Evolutionary conservation across 441 rosid species (phyloP).

Genomic region (Syzygium syzygioides): DNA sequence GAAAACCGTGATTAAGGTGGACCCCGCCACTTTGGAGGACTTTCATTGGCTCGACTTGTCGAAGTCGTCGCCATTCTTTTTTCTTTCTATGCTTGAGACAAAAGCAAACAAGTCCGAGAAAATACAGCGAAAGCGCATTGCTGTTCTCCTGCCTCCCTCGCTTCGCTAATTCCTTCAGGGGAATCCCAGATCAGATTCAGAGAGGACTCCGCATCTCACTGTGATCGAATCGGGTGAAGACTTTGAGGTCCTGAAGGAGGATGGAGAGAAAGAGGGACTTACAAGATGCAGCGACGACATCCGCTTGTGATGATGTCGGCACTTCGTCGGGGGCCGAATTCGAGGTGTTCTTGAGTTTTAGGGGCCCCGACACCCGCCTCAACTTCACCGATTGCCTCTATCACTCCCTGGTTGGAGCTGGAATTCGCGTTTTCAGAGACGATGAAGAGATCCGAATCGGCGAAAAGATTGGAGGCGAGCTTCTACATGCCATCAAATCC

Average conservation of each 20-base stretch:
- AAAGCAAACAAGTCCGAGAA: background rate
- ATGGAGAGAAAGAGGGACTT: background rate
- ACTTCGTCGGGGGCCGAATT: background rate
- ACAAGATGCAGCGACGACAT: background rate
- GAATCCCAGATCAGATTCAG: background rate
- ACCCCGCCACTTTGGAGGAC: background rate
- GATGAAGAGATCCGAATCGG: background rate
- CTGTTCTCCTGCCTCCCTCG: background rate
- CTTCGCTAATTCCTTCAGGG: background rate
- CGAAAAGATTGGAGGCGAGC: background rate
- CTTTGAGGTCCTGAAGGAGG: background rate
- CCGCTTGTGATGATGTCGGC: background rate
- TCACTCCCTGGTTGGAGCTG: background rate
- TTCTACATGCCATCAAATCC: background rate
- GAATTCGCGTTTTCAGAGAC: background rate
- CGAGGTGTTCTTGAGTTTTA: background rate
- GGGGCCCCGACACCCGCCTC: background rate
- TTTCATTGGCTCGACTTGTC: background rate
- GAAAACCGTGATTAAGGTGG: background rate
- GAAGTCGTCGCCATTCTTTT: background rate
- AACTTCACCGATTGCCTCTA: background rate
- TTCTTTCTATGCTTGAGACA: background rate
- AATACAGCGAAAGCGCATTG: background rate
- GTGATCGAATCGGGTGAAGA: background rate
- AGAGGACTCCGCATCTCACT: background rate